phyloP scores from a whole-genome alignment of 768 basidiomycete species.

The Arthromyces matolae region DNA sequence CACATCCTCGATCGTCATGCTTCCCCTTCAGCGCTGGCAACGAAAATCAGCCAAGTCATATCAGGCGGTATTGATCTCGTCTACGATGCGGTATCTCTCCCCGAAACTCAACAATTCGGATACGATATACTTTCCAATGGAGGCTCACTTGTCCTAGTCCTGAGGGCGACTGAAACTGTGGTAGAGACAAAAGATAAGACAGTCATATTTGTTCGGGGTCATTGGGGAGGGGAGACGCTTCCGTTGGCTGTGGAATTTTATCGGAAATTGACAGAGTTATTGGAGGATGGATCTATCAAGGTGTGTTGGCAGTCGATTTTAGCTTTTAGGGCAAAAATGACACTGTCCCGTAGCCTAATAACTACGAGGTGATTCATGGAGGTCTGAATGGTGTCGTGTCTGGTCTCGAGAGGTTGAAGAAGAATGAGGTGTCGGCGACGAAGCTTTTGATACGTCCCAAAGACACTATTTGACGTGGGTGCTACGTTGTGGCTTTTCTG shows the following conservation, averaged over 20 bases:
- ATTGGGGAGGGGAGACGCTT: conserved; percentile 3
- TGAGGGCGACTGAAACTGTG: conserved; percentile 17
- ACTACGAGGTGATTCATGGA: no score
- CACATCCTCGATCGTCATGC: conserved; percentile 26
- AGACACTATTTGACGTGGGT: no score
- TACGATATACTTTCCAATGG: conserved; percentile 33
- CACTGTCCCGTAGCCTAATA: no score
- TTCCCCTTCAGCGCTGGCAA: neutral
- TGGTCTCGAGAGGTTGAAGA: no score
- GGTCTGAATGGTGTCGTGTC: no score
- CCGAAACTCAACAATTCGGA: no score
- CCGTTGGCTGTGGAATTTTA: conserved; percentile 9
- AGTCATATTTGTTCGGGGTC: conserved; percentile 2
- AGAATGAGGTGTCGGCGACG: no score
- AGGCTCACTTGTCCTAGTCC: conserved; percentile 29
- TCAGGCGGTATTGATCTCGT: conserved; percentile 17
- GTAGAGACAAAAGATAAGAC: conserved; percentile 9
- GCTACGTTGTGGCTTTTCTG: no score
- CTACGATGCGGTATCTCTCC: conserved; percentile 33
- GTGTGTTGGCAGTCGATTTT: no score
- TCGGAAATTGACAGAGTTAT: conserved; percentile 6
- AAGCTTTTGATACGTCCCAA: no score
- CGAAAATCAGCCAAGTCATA: conserved; percentile 19
- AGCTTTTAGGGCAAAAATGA: no score
- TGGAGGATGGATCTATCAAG: conserved; percentile 22